Evolutionary conservation across 2,329 filamentous ascomycete genomes (phyloP).

Genomic region (Fusarium setosum): DNA sequence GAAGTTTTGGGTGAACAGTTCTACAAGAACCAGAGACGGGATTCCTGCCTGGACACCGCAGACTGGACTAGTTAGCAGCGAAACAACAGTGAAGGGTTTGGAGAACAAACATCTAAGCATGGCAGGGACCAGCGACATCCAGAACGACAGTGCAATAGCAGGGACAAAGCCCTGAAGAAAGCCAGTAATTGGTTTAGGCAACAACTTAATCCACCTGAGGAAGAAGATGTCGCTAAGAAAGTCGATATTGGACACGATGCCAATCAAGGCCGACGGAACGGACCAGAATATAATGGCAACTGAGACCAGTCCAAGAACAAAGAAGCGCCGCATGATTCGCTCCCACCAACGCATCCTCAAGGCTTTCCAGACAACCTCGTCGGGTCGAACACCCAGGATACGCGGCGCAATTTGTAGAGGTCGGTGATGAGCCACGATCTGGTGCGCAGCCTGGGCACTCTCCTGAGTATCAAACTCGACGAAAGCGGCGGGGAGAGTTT

Average conservation of each 20-base stretch:
- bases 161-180: slow-evolving; percentile 89
- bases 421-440: slow-evolving; percentile 88
- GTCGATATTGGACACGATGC: slow-evolving; percentile 85
- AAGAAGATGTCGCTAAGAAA: slow-evolving; percentile 76
- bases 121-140: slow-evolving; percentile 88
- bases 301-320: slow-evolving; percentile 77
- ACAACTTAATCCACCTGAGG: slow-evolving; percentile 75
- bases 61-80: slow-evolving; percentile 54
- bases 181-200: slow-evolving; percentile 80
- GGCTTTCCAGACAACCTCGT: slow-evolving; percentile 89
- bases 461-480: slow-evolving; percentile 88
- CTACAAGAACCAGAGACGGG: slow-evolving; percentile 81
- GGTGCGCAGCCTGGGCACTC: slow-evolving; percentile 87
- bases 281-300: slow-evolving; percentile 90
- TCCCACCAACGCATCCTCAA: slow-evolving; percentile 90
- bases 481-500: slow-evolving; percentile 82
- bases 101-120: slow-evolving; percentile 71
- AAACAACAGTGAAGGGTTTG: rapidly evolving
- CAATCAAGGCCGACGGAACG: slow-evolving; percentile 80
- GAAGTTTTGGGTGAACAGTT: slow-evolving; percentile 89
- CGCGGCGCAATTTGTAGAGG: slow-evolving; percentile 88
- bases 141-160: slow-evolving; percentile 78
- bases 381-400: slow-evolving; percentile 83
- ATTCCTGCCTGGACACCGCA: slow-evolving; percentile 84
- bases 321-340: slow-evolving; percentile 76